A percentile compares a stretch with the other conserved stretches of the same genome.
These are phyloP conservation scores for Chlorella sp. DNA, from an alignment of 139 green algal genomes.

Conservation along the genomic window DNA sequence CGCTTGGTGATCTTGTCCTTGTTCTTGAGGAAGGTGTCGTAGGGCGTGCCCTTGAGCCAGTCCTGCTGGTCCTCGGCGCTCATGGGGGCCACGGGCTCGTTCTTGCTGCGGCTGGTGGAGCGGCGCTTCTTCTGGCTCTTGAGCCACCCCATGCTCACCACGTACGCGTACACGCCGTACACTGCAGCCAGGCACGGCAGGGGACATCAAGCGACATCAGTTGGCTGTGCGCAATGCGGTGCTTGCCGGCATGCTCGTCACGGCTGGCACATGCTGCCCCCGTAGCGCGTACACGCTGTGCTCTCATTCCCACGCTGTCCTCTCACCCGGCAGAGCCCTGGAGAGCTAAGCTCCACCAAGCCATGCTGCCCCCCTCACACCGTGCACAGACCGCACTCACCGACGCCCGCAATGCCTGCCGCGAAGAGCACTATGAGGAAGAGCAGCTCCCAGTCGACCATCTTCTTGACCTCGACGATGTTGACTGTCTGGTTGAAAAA, in stretches of 20 bases:
- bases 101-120: not conserved
- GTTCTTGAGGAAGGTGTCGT: slow-evolving; percentile 25
- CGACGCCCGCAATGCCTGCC: slow-evolving; percentile 23
- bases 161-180: slow-evolving; percentile 1
- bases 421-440: slow-evolving; percentile 46
- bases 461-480: slow-evolving; percentile 44
- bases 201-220: no score
- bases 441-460: slow-evolving; percentile 62
- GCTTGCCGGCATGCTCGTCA: no score
- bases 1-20: no score
- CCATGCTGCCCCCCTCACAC: no score
- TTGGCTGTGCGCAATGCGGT: no score
- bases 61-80: slow-evolving; percentile 27
- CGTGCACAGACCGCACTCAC: slow-evolving; percentile 36
- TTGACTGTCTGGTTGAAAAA: slow-evolving; percentile 75
- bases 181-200: not conserved
- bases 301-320: not conserved
- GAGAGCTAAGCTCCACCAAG: no score
- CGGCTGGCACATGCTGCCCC: no score
- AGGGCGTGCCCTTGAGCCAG: slow-evolving; percentile 61
- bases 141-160: slow-evolving; percentile 11
- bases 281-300: no score
- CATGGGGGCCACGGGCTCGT: not conserved
- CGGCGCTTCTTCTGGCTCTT: slow-evolving; percentile 13
- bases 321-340: no score